A percentile compares a stretch with the other conserved stretches of the same genome.
phyloP scores from a whole-genome alignment of 345 rosid genomes.

The Corchorus olitorius region DNA sequence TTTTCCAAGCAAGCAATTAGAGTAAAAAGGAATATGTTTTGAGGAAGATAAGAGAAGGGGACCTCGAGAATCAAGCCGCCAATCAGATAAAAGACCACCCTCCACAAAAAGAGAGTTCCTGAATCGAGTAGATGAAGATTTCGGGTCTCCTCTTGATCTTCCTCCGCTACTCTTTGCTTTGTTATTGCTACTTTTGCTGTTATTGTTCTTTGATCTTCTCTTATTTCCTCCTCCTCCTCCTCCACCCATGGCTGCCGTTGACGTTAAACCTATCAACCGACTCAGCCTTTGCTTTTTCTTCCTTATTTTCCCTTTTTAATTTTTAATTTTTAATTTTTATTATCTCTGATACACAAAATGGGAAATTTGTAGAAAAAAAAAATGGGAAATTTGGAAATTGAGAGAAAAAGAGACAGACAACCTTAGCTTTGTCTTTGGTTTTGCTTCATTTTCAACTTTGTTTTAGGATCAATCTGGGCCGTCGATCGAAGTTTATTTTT shows the following conservation, averaged over 20 bases:
- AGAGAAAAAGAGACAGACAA: no score
- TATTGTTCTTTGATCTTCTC: slow-evolving; percentile 43
- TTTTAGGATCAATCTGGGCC: slow-evolving; percentile 5
- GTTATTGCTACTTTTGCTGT: slow-evolving; percentile 24
- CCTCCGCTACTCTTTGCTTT: slow-evolving; percentile 32
- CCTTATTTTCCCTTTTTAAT: no score
- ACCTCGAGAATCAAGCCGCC: slow-evolving; percentile 41
- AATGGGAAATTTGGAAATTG: no score
- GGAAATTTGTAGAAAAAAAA: no score
- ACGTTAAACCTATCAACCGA: background rate
- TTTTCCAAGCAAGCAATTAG: background rate
- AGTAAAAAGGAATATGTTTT: background rate
- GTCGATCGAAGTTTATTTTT: background rate
- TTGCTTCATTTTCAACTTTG: no score
- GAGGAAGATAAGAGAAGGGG: slow-evolving; percentile 34
- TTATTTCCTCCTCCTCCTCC: slow-evolving; percentile 50
- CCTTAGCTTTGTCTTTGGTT: no score
- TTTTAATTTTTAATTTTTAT: no score
- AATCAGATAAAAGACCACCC: slow-evolving; percentile 76
- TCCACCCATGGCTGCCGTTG: slow-evolving; percentile 45
- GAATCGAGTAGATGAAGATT: slow-evolving; percentile 35
- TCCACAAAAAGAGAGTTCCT: slow-evolving; percentile 60
- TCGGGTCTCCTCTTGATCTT: slow-evolving; percentile 27
- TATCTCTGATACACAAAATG: no score
- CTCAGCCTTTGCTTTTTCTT: background rate